Evolutionary conservation across 2,329 filamentous ascomycete genomes (phyloP), one percentile per base, ranked within the genome.

Genomic region (Talaromyces piceae): DNA sequence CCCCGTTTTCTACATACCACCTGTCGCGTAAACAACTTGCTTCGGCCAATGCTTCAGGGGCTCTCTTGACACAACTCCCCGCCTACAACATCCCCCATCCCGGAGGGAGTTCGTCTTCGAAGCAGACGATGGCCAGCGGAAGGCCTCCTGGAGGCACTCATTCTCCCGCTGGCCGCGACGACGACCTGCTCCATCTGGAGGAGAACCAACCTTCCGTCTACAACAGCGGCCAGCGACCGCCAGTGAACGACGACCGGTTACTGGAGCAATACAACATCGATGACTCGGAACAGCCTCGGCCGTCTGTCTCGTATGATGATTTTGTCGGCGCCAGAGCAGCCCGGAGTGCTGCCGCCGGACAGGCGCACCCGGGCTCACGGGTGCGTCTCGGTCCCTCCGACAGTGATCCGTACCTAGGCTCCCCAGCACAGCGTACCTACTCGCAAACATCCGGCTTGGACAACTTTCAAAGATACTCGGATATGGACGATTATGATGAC

Each of bases 401-500:
- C 39, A 61, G 68, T 33, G 66, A 67, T 56, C 70, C 67, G 45
- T 72, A 69, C 57, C 58, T 64, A 54, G 65, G 63, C 49, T 59
- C 57, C 51, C 61, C 59, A 27, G 62, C 69, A 53, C 69, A 66
- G 53, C 71, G 74, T 48, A 72, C 72, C 47, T 83, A 81, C 61
- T 84, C 81, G 41, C 91, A 97, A 67, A 87, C 86, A 0, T 91
- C 88, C 1, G 91, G 84, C 13, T 70, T 96, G 55, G 78, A 85
- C 65, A 93, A 96, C 71, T 97, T 95, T 71, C 86, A 91, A 66
- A 81, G 89, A 56, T 97, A 98, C 65, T 91, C 90, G 44, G 90
- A 95, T 69, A 78, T 87, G 54, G 90, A 96, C 67, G 88, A 94
- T 62, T 85, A 84, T 57, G 84, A 89, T 55, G 90, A 95, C 63